Evolutionary conservation across 208 protist species (phyloP), one percentile per base, ranked within the genome.

Genomic region (Trypanosoma mega): DNA sequence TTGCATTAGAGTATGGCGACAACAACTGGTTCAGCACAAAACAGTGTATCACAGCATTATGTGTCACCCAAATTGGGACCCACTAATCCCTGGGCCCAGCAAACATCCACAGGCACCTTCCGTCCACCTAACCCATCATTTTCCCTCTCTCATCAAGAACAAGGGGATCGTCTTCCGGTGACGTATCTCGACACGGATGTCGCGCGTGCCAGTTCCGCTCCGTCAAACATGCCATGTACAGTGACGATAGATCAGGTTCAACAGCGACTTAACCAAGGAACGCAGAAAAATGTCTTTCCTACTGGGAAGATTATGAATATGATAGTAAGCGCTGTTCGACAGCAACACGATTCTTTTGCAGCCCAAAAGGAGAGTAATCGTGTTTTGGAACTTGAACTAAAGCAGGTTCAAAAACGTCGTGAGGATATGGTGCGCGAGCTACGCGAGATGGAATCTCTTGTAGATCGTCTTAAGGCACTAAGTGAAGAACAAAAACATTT

Each of bases 351-450:
- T 59, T 29, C 71, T 23, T 80, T 82, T 59, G 34, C 72, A 4
- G 63, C 78, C 7, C 74, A 81, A 60, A 76, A 84, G 49, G 80
- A 90, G 63, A 86, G 75, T 58, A 87, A 90, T 52, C 68, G 76
- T 8, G 74, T 82, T 14, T 68, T 93, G 39, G 82, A 90, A 50
- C 72, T 56, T 26, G 82, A 87, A 51, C 54, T 93, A 18, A 63
- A 62, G 37, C 76, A 79, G 14, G 61, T 64, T 59, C 54, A 57
- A 44, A 59, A 31, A 26, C 36, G 47, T 29, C 61, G 55, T 34
- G 47, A 63, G 54, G 56, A 72, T 33, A 18, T 29, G 45, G 20
- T 61, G 24, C 46, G 31, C 33, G 34, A 16, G 11, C 39, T 60
- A 23, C 53, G 53, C 49, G 46, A 62, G 34, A 8, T 49, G 6